Evolutionary conservation across 2,329 filamentous ascomycete genomes (phyloP), one percentile per base, ranked within the genome.

Genomic region (Nemania sp.): DNA sequence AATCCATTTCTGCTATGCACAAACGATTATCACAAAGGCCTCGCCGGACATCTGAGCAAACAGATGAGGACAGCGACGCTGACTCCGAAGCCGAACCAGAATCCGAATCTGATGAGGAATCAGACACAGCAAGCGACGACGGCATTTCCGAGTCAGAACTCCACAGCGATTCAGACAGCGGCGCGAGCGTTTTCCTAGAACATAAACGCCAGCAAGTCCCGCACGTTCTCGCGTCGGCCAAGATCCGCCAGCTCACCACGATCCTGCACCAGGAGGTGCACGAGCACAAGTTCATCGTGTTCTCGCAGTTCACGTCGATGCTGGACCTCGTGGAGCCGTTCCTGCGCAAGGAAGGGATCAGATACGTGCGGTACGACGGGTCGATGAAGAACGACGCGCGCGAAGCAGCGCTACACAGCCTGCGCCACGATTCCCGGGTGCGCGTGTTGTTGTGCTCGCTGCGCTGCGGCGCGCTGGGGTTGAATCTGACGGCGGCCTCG

Each of bases 251-350:
- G 64, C 80, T 97, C 17, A 82, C 96, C 66, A 80, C 84, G 56
- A 89, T 99, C 46, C 82, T 99, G 7, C 82, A 86, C 60, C 83
- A 83, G 39, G 94, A 99, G 71, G 86, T 86, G 0, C 76, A 80
- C 1, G 80, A 91, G 55, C 90, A 96, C 80, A 99, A 99, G 70
- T 96, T 96, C 68, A 99, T 99, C 66, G 91, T 99, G 60, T 99
- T 99, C 74, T 96, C 91, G 1, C 91, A 97, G 66, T 99, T 99
- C 74, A 99, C 94, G 0, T 94, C 91, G 0, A 99, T 99, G 94
- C 84, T 99, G 40, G 90, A 97, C 74, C 85, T 97, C 23, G 86
- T 99, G 59, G 91, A 97, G 69, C 94, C 94, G 2, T 97, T 97
- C 73, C 79, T 99, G 55, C 80, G 81, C 40, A 80, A 84, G 43